Conservation (phyloP, 108 stramenopile genomes). For the Mediolabrus comicus region DNA sequence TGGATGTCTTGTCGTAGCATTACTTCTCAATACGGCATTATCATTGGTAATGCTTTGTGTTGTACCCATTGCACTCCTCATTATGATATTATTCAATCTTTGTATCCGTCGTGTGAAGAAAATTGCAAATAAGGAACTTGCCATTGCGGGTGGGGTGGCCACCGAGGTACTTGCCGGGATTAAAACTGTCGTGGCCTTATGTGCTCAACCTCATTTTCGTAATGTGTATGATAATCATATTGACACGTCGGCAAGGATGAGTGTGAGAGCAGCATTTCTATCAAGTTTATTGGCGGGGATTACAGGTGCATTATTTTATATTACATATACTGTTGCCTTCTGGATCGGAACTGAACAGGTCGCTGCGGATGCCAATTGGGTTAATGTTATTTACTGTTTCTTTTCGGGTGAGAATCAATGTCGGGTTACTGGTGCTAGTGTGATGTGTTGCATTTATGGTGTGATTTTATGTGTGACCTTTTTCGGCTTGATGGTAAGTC, state of each 20-base stretch:
- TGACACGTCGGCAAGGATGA: conserved; percentile 9
- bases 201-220: conserved; percentile 47
- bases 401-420: conserved; percentile 33
- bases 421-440: conserved; percentile 34
- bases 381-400: conserved; percentile 24
- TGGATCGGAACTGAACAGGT: conserved; percentile 47
- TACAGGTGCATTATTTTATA: conserved; percentile 42
- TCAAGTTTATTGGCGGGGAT: conserved; percentile 37
- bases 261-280: conserved; percentile 20
- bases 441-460: conserved; percentile 50
- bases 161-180: conserved; percentile 60
- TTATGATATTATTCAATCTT: conserved; percentile 21
- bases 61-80: conserved; percentile 24
- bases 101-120: conserved; percentile 30
- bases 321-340: conserved; percentile 42
- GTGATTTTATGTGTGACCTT: conserved; percentile 34
- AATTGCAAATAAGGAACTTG: conserved; percentile 10
- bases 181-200: conserved; percentile 59
- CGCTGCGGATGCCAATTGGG: conserved; percentile 2
- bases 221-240: conserved; percentile 33
- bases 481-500: conserved; percentile 19
- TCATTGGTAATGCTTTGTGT: conserved; percentile 40
- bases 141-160: conserved; percentile 47
- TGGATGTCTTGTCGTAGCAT: conserved; percentile 33
- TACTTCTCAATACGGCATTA: conserved; percentile 28